These are phyloP conservation scores for Aphanocladium album DNA, from an alignment of 2,329 filamentous ascomycete species.

Conservation along the genomic window DNA sequence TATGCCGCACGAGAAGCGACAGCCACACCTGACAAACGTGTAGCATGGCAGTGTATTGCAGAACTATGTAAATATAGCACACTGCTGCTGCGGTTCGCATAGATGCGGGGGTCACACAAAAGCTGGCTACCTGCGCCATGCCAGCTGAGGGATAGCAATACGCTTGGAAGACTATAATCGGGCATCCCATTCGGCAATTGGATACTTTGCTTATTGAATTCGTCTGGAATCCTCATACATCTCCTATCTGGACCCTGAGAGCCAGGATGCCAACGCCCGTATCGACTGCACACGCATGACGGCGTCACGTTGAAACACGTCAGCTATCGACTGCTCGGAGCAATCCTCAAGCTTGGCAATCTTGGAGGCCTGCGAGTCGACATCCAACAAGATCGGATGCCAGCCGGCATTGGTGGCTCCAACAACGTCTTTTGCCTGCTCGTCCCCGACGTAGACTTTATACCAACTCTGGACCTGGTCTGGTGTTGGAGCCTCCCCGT, in stretches of 20 bases:
- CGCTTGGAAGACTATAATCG: too few species aligned
- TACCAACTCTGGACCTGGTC: conserved; percentile 26
- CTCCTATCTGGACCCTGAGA: not conserved
- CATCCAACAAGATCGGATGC: conserved; percentile 21
- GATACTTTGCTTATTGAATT: too few species aligned
- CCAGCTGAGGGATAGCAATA: not conserved
- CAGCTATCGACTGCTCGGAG: conserved; percentile 7
- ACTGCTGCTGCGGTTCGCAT: not conserved
- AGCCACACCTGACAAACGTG: not conserved
- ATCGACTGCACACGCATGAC: conserved; percentile 18
- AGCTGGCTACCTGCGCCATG: not conserved
- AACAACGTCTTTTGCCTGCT: conserved; percentile 44
- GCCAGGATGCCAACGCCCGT: conserved; percentile 6
- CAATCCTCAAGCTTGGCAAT: conserved; percentile 13
- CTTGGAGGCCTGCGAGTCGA: not conserved
- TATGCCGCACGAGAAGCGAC: not conserved
- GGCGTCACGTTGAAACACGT: conserved; percentile 12
- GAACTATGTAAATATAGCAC: not conserved
- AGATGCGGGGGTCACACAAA: not conserved
- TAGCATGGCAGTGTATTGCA: not conserved
- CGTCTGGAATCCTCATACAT: not conserved
- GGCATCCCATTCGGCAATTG: too few species aligned
- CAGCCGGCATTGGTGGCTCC: conserved; percentile 34
- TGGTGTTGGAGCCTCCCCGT: conserved; percentile 12
- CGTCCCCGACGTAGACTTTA: conserved; percentile 52